Evolutionary conservation across 805 yeast species (phyloP), one percentile per base, ranked within the genome.

Genomic region (Kazachstania kunashirensis): DNA sequence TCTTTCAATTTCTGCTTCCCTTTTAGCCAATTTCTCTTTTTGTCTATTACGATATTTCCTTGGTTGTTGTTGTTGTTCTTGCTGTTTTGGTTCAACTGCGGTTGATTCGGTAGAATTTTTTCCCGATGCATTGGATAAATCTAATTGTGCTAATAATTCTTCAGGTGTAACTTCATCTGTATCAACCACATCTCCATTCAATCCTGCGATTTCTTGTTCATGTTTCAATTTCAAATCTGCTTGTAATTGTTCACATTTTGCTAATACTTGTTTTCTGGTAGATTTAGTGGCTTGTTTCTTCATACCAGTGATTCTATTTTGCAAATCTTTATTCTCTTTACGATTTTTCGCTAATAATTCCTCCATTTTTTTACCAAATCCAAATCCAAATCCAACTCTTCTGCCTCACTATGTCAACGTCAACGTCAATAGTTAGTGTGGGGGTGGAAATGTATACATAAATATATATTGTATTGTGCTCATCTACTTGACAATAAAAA

Each of bases 271-370:
- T 55, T 80, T 82, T 47, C 81, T 72, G 34, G 78, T 82, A 33
- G 85, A 79, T 52, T 84, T 83, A 13, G 84, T 75, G 2, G 89
- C 88, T 57, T 79, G 89, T 49, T 84, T 84, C 62, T 80, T 84
- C 68, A 86, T 59, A 2, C 82, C 79, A 2, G 94, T 84, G 21
- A 76, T 66, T 21, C 72, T 69, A 8, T 82, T 79, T 15, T 72
- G 65, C 41, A 84, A 63, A 39, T 84, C 86, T 43, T 76, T 70
- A 38, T 56, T 58, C 55, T 85, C 94, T 50, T 77, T 77, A 47
- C 73, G 67, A 47, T 86, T 95, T 43, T 81, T 68, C 11, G 43
- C 38, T 33, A 50, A 28, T 21, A 56, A 11, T 18, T 55, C 56
- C 24, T 57, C 59, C 49, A 45, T 44, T 14, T 18, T 29, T 8